Evolutionary conservation across 169 alveolate genomes (phyloP).

Genomic region (Toxoplasma gondii): DNA sequence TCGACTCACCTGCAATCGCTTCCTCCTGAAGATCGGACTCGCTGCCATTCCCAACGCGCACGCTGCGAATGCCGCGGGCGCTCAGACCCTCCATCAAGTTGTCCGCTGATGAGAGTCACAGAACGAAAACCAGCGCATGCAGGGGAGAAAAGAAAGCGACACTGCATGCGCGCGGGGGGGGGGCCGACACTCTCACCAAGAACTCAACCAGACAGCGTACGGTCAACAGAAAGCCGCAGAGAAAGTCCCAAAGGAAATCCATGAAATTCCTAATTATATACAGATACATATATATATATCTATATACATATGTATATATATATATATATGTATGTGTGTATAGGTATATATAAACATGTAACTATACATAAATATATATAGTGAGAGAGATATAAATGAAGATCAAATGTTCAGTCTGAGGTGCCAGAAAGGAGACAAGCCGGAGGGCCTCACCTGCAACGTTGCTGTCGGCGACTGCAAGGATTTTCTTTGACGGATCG

Average conservation of each 20-base stretch:
- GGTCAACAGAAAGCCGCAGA: neutral
- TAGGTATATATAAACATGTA: neutral
- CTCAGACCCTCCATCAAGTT: constrained; percentile 66
- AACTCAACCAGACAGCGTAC: neutral
- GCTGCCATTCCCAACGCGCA: constrained; percentile 70
- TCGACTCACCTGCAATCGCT: constrained; percentile 57
- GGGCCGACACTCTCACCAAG: neutral
- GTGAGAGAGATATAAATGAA: no score
- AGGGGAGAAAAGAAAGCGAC: neutral
- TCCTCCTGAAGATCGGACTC: constrained; percentile 69
- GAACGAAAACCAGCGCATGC: neutral
- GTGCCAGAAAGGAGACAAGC: neutral
- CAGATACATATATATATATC: constrained; percentile 5
- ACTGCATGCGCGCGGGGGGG: neutral
- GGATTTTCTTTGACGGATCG: constrained; percentile 53
- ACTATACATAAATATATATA: no score
- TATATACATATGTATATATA: neutral
- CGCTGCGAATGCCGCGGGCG: constrained; percentile 64
- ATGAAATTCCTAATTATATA: neutral
- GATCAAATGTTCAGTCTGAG: neutral
- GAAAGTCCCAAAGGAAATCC: no score
- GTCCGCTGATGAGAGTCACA: constrained; percentile 57
- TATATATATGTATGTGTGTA: neutral
- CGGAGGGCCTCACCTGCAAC: constrained; percentile 46
- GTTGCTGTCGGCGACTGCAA: constrained; percentile 63